Percentiles rank a stretch among this genome's conserved stretches.
phyloP scores from a whole-genome alignment of 2,329 filamentous ascomycete species.

The Aureobasidium sp. region DNA sequence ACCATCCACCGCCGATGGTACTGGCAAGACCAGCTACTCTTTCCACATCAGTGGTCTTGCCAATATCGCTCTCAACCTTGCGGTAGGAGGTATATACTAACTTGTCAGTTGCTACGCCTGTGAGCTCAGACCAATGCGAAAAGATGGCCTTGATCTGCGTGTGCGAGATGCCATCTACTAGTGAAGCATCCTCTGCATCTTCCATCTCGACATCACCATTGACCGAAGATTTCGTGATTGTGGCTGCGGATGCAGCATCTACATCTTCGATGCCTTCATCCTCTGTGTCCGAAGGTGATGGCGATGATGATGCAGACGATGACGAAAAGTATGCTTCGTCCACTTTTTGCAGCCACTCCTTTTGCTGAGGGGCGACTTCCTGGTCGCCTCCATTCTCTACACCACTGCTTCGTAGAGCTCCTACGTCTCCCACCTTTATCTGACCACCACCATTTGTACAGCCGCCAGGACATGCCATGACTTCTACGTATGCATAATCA shows the following conservation, averaged over 20 bases:
- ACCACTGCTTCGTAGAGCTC: conserved; percentile 32
- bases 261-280: conserved; percentile 16
- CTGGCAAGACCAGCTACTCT: conserved; percentile 81
- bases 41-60: conserved; percentile 71
- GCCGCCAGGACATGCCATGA: conserved; percentile 98
- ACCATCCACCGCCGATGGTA: conserved; percentile 93
- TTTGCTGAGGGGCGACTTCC: conserved; percentile 18
- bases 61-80: conserved; percentile 90
- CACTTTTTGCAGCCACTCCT: conserved; percentile 59
- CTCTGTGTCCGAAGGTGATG: conserved; percentile 25
- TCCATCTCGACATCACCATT: conserved; percentile 13
- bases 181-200: conserved; percentile 1
- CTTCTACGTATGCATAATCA: conserved; percentile 91
- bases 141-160: conserved; percentile 61
- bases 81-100: conserved; percentile 82
- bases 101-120: conserved; percentile 62
- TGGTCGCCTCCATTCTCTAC: conserved; percentile 32
- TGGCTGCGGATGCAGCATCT: neutral
- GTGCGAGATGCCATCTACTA: conserved; percentile 51
- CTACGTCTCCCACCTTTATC: conserved; percentile 79
- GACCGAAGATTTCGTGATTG: neutral
- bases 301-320: conserved; percentile 9
- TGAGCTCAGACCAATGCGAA: conserved; percentile 67
- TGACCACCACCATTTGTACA: conserved; percentile 97
- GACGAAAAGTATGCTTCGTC: conserved; percentile 44